Evolutionary conservation across 2,329 filamentous ascomycete species (phyloP).

Genomic region (Talaromyces sp.): DNA sequence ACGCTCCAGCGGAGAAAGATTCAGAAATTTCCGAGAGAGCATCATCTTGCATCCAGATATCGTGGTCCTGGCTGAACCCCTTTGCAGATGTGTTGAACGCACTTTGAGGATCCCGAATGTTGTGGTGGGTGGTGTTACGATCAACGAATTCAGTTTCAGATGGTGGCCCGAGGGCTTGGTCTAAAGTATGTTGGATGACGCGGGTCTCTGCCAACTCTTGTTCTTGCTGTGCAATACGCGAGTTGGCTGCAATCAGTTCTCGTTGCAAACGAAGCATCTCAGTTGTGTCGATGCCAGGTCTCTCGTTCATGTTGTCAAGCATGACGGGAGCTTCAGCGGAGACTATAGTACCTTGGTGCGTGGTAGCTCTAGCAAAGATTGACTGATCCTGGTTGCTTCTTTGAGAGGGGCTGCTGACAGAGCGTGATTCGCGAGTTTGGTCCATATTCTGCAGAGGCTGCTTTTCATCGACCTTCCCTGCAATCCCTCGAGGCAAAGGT

Average conservation of each 20-base stretch:
- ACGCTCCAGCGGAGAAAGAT: conserved; percentile 39
- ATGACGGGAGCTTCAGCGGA: background rate
- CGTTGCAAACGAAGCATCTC: conserved; percentile 56
- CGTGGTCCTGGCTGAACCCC: conserved; percentile 39
- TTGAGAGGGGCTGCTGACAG: conserved; percentile 20
- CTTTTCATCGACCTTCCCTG: conserved; percentile 72
- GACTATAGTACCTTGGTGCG: conserved; percentile 18
- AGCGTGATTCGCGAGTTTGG: conserved; percentile 56
- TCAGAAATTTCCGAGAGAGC: conserved; percentile 46
- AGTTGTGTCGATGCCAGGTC: conserved; percentile 33
- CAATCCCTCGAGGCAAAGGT: conserved; percentile 38
- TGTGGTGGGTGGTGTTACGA: conserved; percentile 50
- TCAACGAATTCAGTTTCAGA: conserved; percentile 51
- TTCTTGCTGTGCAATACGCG: conserved; percentile 58
- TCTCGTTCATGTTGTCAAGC: conserved; percentile 12
- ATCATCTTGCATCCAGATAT: conserved; percentile 46
- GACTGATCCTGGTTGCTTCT: conserved; percentile 19
- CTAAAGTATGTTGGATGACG: conserved; percentile 59
- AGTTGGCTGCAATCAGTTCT: conserved; percentile 55
- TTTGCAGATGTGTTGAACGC: conserved; percentile 52
- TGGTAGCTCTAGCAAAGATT: conserved; percentile 18
- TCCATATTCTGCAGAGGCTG: conserved; percentile 52
- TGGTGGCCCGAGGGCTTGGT: conserved; percentile 54
- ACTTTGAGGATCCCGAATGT: conserved; percentile 49
- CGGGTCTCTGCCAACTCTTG: conserved; percentile 59